Conservation (phyloP, 768 basidiomycete genomes). For the Neoboletus subvelutipes region DNA sequence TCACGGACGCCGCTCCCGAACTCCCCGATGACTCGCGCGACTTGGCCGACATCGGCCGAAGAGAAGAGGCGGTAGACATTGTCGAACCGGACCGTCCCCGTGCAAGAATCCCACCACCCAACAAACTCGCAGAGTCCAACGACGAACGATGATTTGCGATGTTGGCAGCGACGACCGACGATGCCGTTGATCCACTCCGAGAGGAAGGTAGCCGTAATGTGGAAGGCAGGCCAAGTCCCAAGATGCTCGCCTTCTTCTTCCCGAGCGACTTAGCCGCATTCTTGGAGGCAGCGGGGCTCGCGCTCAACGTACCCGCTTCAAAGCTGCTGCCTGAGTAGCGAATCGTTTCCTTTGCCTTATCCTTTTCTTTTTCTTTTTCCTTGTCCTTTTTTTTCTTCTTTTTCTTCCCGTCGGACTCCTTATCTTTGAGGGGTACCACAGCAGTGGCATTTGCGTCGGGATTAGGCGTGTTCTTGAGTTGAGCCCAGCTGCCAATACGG, state of each 20-base stretch:
- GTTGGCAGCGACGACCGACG: slow-evolving; percentile 29
- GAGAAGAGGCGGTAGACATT: slow-evolving; percentile 42
- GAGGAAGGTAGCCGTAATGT: slow-evolving; percentile 45
- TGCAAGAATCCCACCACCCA: slow-evolving; percentile 32
- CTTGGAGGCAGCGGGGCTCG: slow-evolving; percentile 31
- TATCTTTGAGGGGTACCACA: slow-evolving; percentile 29
- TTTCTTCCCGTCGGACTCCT: slow-evolving; percentile 34
- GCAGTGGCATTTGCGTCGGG: slow-evolving; percentile 26
- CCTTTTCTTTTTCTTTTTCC: slow-evolving; percentile 35
- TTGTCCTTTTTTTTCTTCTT: slow-evolving; percentile 41
- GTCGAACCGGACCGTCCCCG: slow-evolving; percentile 39
- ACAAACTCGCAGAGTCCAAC: slow-evolving; percentile 31
- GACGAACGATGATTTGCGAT: slow-evolving; percentile 24
- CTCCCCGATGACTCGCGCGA: slow-evolving; percentile 43
- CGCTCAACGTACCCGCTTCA: slow-evolving; percentile 58
- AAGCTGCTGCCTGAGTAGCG: slow-evolving; percentile 63
- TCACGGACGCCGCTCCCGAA: slow-evolving; percentile 43
- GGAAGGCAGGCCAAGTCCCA: slow-evolving; percentile 62
- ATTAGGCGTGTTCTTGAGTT: slow-evolving; percentile 44
- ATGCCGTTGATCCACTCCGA: slow-evolving; percentile 37
- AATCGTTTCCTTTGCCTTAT: slow-evolving; percentile 33
- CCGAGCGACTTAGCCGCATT: slow-evolving; percentile 37
- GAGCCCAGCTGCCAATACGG: slow-evolving; percentile 70
- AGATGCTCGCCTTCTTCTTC: slow-evolving; percentile 60
- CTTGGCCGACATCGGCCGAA: slow-evolving; percentile 46